These are phyloP conservation scores for Euryodendron excelsum DNA, from an alignment of 148 eudicot genomes.

Conservation along the genomic window DNA sequence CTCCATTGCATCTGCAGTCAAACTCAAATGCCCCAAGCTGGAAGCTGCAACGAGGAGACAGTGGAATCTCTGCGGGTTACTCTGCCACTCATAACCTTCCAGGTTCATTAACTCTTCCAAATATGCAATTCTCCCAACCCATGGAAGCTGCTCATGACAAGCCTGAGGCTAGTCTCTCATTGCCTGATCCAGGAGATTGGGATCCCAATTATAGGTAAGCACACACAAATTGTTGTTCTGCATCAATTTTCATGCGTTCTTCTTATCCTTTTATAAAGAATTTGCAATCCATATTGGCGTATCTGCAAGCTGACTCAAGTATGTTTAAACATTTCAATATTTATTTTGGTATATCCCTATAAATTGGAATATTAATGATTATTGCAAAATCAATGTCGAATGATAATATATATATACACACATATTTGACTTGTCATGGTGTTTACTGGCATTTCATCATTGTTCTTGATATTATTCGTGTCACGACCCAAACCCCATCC, in stretches of 20 bases:
- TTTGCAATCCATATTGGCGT: not conserved
- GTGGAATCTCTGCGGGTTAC: slow-evolving; percentile 33
- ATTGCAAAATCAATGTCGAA: not conserved
- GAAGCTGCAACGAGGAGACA: slow-evolving; percentile 57
- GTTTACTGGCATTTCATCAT: not conserved
- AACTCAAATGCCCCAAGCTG: slow-evolving; percentile 43
- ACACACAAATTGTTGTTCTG: not conserved
- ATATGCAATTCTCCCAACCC: slow-evolving; percentile 32
- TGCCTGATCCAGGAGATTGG: slow-evolving; percentile 97
- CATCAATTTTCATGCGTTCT: not conserved
- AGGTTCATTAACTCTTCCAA: slow-evolving; percentile 31
- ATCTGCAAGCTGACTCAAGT: not conserved
- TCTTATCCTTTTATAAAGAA: not conserved
- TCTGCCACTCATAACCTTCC: slow-evolving; percentile 33
- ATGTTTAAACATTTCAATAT: not conserved
- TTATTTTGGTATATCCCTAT: not conserved
- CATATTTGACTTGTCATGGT: not conserved
- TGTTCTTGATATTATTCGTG: not conserved
- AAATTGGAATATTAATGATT: not conserved
- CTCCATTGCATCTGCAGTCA: slow-evolving; percentile 46
- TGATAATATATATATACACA: too few species aligned
- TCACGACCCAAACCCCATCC: too few species aligned
- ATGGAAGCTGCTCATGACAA: slow-evolving; percentile 44
- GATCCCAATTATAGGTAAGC: slow-evolving; percentile 97
- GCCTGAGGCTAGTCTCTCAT: slow-evolving; percentile 42